Percentiles rank a stretch among this genome's conserved stretches.
Evolutionary conservation across 352 stramenopile genomes (phyloP).

Genomic region (Globisporangium cederbergense): DNA sequence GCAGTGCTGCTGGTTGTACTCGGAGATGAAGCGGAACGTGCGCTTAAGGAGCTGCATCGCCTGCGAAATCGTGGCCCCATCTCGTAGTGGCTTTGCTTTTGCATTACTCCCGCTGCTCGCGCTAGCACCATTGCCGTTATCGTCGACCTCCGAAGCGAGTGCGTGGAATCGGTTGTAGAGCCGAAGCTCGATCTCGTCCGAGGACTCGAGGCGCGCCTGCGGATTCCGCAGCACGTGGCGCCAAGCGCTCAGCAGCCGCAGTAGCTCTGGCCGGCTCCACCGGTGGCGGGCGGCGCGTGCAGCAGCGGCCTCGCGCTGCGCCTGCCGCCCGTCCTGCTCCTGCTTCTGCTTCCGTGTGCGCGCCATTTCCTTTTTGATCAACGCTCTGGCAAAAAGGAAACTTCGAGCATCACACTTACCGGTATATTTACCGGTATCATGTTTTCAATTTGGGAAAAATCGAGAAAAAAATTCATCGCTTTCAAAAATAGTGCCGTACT

Average conservation of each 20-base stretch:
- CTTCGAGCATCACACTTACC: no score
- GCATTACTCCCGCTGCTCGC: neutral
- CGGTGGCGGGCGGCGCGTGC: neutral
- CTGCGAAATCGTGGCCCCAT: neutral
- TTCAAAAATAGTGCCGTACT: no score
- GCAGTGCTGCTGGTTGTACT: conserved; percentile 8
- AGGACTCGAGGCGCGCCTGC: neutral
- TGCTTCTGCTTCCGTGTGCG: neutral
- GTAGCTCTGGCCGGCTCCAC: neutral
- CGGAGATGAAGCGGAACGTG: conserved; percentile 9
- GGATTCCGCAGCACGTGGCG: neutral
- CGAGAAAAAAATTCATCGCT: no score
- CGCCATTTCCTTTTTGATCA: neutral
- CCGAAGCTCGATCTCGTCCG: neutral
- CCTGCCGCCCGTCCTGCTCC: neutral
- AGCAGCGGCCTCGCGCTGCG: neutral
- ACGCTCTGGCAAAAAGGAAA: neutral
- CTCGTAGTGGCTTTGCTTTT: neutral
- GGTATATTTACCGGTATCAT: no score
- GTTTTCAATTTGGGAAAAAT: no score
- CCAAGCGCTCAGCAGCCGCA: neutral
- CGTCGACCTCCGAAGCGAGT: neutral
- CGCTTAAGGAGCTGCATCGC: conserved; percentile 4
- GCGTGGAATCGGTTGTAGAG: neutral
- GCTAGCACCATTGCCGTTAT: neutral